These are phyloP conservation scores for Penicillium sp. DNA, from an alignment of 2,329 filamentous ascomycete species.

Conservation along the genomic window DNA sequence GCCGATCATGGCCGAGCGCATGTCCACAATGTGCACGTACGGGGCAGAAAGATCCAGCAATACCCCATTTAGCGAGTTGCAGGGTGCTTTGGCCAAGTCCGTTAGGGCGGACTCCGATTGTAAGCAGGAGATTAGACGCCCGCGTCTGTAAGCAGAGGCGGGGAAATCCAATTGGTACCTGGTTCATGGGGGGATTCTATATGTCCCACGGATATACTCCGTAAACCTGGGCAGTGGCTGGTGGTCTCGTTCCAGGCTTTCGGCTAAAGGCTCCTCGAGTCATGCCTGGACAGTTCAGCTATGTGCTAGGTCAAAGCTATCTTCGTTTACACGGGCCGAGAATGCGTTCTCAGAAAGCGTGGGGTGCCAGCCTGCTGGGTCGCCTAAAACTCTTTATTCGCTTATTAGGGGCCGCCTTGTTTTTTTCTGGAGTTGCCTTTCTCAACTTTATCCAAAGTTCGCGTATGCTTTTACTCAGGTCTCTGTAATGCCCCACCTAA, in stretches of 20 bases:
- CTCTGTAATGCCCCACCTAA: conserved; percentile 21
- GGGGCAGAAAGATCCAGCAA: conserved; percentile 1
- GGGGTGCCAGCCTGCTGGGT: conserved; percentile 9
- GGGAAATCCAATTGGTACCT: neutral
- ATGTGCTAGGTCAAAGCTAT: neutral
- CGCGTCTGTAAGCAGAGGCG: conserved; percentile 9
- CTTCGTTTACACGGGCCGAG: neutral
- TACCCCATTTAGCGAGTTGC: neutral
- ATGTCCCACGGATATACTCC: neutral
- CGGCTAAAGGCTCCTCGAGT: too few relatives aligned
- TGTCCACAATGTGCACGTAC: neutral
- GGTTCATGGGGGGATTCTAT: neutral
- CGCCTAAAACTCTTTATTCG: conserved; percentile 10
- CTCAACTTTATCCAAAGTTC: conserved; percentile 1
- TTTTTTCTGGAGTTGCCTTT: conserved; percentile 4
- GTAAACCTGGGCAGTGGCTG: neutral
- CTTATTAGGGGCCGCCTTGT: neutral
- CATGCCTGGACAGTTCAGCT: too few relatives aligned
- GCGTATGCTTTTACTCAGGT: neutral
- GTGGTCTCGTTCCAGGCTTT: too few relatives aligned
- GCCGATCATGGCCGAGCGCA: conserved; percentile 1
- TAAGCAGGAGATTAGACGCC: conserved; percentile 17
- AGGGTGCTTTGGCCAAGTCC: conserved; percentile 1
- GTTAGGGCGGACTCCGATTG: neutral
- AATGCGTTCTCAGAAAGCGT: neutral